These are phyloP conservation scores for Solanum phureja DNA, from an alignment of 257 asterid species.

Conservation along the genomic window DNA sequence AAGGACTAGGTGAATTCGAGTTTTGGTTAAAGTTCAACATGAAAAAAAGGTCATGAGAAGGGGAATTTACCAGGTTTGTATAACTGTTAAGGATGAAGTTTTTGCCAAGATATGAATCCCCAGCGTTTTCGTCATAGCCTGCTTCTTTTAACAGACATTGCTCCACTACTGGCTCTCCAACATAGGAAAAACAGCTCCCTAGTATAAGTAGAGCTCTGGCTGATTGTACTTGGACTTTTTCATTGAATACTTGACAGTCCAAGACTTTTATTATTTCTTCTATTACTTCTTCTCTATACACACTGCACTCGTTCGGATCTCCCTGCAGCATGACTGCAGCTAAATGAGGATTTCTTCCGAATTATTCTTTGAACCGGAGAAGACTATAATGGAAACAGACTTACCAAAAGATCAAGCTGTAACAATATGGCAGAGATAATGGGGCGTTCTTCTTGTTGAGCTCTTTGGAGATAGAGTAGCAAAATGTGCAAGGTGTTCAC, in stretches of 20 bases:
- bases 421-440: conserved; percentile 50
- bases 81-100: background rate
- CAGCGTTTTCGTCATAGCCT: conserved; percentile 18
- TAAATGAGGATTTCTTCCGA: background rate
- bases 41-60: background rate
- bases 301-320: conserved; percentile 38
- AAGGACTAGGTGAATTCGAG: background rate
- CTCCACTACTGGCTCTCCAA: conserved; percentile 50
- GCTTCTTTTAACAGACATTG: conserved; percentile 59
- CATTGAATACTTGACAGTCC: conserved; percentile 39
- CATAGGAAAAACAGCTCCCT: conserved; percentile 70
- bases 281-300: conserved; percentile 66
- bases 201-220: conserved; percentile 54
- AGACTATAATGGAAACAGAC: background rate
- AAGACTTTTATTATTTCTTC: conserved; percentile 52
- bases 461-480: conserved; percentile 47
- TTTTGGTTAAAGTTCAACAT: background rate
- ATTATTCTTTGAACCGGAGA: background rate
- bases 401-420: conserved; percentile 71
- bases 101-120: conserved; percentile 13
- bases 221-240: conserved; percentile 39
- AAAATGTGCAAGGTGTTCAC: conserved; percentile 51
- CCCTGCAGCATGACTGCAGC: conserved; percentile 36
- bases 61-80: conserved; percentile 21
- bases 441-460: conserved; percentile 50